Evolutionary conservation across 192 early-diverging fungal species (phyloP), one percentile per base, ranked within the genome.

Genomic region (Umbelopsis sp.): DNA sequence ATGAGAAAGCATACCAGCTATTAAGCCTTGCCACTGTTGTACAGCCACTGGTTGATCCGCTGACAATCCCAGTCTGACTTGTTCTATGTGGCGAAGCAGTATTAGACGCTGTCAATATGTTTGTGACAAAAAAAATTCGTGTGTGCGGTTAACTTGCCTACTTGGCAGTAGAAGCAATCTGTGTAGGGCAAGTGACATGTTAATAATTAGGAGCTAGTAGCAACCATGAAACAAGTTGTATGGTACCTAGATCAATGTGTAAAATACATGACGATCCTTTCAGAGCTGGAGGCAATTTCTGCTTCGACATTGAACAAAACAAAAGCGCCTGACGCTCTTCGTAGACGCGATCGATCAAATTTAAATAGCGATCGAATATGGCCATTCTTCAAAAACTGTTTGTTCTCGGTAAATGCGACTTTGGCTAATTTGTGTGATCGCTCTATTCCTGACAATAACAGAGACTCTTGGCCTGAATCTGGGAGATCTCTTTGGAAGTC

Each of bases 11-110:
- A 64, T 76, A 76, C 78, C 87, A 3, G 94, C 94, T 64, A 95
- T 87, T 22, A 97, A 79, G 7, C 85, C 87, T 25, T 90, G 81
- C 97, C 97, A 98, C 79, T 98, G 97, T 76, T 94, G 94, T 13
- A 96, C 94, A 15, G 87, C 90, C 11, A 95, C 66, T n/a, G 95
- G 95, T 11, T 81, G 55, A 44, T 88, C 86, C 0, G 84, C 52
- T 48, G 89, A 77, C 35, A 94, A 76, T 33, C 86, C 91, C 18
- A 95, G 80, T 33, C 94, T 77, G 11, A 89, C 81, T 77, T 90
- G 87, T 70, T 94, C 91, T 91, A 35, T 20, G 22, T 8, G 1
- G 45, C 44, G 25, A 49, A 20, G 37, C 37, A 41, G 37, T 41
- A 6, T 41, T 41, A 41, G 37, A 41, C 37, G 10, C 37, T 41